Evolutionary conservation across 306 rosid genomes (phyloP).

Genomic region (Carpinus fangiana): DNA sequence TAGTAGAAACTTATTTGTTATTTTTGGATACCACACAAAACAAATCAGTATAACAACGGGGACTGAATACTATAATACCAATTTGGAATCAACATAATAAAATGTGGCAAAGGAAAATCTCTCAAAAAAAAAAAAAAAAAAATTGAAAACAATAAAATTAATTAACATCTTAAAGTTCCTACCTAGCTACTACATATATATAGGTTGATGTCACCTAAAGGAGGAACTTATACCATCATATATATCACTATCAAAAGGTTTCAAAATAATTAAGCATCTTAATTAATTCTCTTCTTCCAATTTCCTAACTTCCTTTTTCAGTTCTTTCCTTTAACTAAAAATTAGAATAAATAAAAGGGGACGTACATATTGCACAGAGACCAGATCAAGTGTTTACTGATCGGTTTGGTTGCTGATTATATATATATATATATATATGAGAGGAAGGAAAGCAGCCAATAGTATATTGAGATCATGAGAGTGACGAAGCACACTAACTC

Average conservation of each 20-base stretch:
- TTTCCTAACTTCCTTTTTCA: not conserved
- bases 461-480: conserved; percentile 17
- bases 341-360: not conserved
- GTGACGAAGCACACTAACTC: conserved; percentile 35
- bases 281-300: not conserved
- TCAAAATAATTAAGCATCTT: not conserved
- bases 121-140: not conserved
- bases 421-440: not conserved
- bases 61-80: not conserved
- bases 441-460: conserved; percentile 24
- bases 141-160: not conserved
- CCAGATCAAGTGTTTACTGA: not conserved
- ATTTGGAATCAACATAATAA: not conserved
- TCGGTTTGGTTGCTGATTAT: conserved; percentile 16
- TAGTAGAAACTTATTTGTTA: too few species aligned
- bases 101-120: not conserved
- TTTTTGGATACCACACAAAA: too few species aligned
- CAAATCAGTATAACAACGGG: too few species aligned
- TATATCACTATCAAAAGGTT: not conserved
- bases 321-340: not conserved
- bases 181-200: not conserved
- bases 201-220: not conserved
- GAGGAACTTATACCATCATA: not conserved
- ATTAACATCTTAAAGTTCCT: not conserved
- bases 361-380: not conserved